Conservation (phyloP, 257 asterid genomes). For the Voacanga thouarsii region DNA sequence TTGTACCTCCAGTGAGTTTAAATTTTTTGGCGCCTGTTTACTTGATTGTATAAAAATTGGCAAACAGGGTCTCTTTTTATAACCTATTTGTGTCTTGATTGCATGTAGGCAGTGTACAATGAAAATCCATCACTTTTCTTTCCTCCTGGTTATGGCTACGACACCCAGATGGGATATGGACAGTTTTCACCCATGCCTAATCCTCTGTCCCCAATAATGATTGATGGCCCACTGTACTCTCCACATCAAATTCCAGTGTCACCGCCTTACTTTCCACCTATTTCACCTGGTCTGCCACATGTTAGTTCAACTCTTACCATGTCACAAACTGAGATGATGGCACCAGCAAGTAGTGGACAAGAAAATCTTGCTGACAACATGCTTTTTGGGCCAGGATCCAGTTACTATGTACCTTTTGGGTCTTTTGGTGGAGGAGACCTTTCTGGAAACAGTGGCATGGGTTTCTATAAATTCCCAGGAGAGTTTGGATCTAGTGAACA, state of each 20-base stretch:
- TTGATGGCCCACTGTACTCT: constrained; percentile 92
- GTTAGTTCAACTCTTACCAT: constrained; percentile 58
- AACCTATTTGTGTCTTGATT: constrained; percentile 16
- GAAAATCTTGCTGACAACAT: constrained; percentile 66
- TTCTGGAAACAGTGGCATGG: constrained; percentile 69
- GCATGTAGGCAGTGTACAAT: constrained; percentile 81
- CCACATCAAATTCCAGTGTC: constrained; percentile 80
- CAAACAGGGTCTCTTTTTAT: not conserved
- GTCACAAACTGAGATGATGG: constrained; percentile 70
- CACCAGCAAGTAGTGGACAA: constrained; percentile 70
- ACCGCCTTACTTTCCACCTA: constrained; percentile 70
- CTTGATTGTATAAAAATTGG: constrained; percentile 17
- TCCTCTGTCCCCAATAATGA: constrained; percentile 82
- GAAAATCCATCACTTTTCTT: constrained; percentile 69
- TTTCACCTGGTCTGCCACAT: constrained; percentile 90
- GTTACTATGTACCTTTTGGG: constrained; percentile 86
- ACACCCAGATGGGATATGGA: constrained; percentile 88
- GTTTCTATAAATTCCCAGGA: constrained; percentile 72
- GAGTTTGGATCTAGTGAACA: constrained; percentile 75
- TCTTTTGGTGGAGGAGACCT: constrained; percentile 78
- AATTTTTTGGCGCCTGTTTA: constrained; percentile 8
- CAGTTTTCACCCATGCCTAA: constrained; percentile 90
- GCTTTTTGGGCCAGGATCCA: constrained; percentile 73
- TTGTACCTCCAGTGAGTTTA: constrained; percentile 74
- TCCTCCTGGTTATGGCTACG: constrained; percentile 86